Evolutionary conservation across 2,329 filamentous ascomycete species (phyloP), one percentile per base, ranked within the genome.

Genomic region (Phaeomoniella chlamydospora): DNA sequence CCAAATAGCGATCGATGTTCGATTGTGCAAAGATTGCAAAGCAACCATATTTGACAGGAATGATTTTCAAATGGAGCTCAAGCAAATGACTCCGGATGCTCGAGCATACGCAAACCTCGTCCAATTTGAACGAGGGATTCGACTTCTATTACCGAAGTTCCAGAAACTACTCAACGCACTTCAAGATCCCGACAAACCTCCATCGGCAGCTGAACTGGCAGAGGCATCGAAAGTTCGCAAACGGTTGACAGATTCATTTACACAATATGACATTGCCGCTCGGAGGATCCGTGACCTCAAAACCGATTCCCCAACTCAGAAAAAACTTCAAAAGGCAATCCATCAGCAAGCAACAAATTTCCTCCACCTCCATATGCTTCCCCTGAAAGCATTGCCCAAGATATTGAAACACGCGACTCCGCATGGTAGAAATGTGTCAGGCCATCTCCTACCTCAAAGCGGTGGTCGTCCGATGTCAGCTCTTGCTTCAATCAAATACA

Each of bases 1-100:
- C 43, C 55, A 46, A 42, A 55, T 92, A 30, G 76, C 73, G 37
- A 59, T 96, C 31, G 84, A 94, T 50, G 65, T 98, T 12, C 76
- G 90, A 30, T 88, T 98, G 72, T 98, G 90, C 57, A 81, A 80
- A 49, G 85, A 92, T 38, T 98, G 90, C 62, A 85, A 71, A 44
- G 60, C 70, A 18, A 82, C 73, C 0, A 57, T 83, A 14, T 84
- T 83, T 55, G 71, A 72, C 35, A 78, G 80, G 47, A 72, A 78
- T 26, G 86, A 94, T 51, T 94, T 94, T 51, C 65, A 73, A 15
- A 72, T 74, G 5, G 80, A 85, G 6, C 56, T 85, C 3, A 60
- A 68, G 1, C 66, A 73, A 35, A 79, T 77, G 43, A 78, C 82
- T 1, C 69, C 80, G 2, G 80, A 88, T 47, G 40, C 36, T 16